Evolutionary conservation across 108 stramenopile species (phyloP).

Genomic region (Stephanodiscus triporus): DNA sequence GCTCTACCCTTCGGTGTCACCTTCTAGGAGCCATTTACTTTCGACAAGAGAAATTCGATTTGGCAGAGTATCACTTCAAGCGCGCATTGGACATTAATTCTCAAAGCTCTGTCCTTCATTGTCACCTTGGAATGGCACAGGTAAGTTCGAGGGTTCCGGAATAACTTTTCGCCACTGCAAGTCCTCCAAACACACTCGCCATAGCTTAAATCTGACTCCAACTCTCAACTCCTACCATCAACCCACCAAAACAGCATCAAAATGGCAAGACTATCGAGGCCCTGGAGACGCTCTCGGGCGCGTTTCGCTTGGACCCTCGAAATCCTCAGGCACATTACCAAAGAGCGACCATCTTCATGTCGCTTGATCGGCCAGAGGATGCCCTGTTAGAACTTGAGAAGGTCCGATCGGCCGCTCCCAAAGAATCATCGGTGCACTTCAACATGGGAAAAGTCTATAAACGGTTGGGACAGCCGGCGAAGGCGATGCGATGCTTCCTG

Average conservation of each 20-base stretch:
- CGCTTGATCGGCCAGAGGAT: slow-evolving; percentile 87
- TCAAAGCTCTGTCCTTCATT: slow-evolving; percentile 87
- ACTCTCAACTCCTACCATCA: neutral
- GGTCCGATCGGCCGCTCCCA: slow-evolving; percentile 91
- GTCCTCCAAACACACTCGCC: neutral
- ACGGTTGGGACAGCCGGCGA: slow-evolving; percentile 84
- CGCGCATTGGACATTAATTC: slow-evolving; percentile 89
- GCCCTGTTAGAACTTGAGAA: slow-evolving; percentile 87
- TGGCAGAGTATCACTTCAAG: slow-evolving; percentile 96
- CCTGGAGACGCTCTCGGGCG: slow-evolving; percentile 85
- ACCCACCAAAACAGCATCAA: slow-evolving; percentile 56
- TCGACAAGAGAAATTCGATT: slow-evolving; percentile 95
- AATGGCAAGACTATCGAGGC: slow-evolving; percentile 90
- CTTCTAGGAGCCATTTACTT: slow-evolving; percentile 75
- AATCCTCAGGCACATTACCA: slow-evolving; percentile 98
- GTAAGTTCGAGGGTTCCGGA: neutral
- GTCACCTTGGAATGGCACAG: slow-evolving; percentile 93
- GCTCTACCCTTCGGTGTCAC: slow-evolving; percentile 91
- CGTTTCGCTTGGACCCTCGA: slow-evolving; percentile 81
- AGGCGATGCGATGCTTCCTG: slow-evolving; percentile 93
- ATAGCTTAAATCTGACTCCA: neutral
- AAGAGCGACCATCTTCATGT: slow-evolving; percentile 89
- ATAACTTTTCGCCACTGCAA: neutral
- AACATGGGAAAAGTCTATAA: slow-evolving; percentile 96
- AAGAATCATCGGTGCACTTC: slow-evolving; percentile 94